phyloP scores from a whole-genome alignment of 2,329 filamentous ascomycete genomes.

The Penicillium oxalicum region DNA sequence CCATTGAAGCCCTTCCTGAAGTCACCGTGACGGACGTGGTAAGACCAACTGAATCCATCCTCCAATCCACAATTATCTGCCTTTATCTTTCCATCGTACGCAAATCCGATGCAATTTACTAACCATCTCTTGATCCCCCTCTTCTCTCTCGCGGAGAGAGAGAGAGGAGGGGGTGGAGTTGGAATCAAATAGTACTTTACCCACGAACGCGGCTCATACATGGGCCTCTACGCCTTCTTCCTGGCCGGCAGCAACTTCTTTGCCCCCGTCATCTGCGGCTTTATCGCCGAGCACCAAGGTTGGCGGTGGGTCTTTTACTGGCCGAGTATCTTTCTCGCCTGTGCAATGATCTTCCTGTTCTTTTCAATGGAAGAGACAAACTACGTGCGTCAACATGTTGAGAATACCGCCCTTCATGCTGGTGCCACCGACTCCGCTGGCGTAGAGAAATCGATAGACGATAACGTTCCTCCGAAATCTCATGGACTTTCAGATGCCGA shows the following conservation, averaged over 20 bases:
- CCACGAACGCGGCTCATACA: constrained; percentile 38
- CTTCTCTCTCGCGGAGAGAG: background rate
- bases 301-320: constrained; percentile 48
- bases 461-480: too few relatives aligned
- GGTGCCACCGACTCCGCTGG: too few relatives aligned
- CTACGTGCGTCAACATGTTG: constrained; percentile 32
- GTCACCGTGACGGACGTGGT: constrained; percentile 40
- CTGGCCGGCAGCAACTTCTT: constrained; percentile 40
- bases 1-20: constrained; percentile 39
- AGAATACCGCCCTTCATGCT: background rate
- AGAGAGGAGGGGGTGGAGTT: background rate
- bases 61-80: too few relatives aligned
- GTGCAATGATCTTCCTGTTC: constrained; percentile 45
- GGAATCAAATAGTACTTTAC: constrained; percentile 33
- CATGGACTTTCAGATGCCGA: constrained; percentile 10
- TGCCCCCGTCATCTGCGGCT: constrained; percentile 44
- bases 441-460: too few relatives aligned
- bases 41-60: constrained; percentile 8
- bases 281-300: constrained; percentile 42
- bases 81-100: too few relatives aligned
- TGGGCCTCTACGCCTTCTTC: constrained; percentile 37
- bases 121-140: too few relatives aligned
- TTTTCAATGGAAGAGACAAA: constrained; percentile 54
- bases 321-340: constrained; percentile 46
- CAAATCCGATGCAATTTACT: too few relatives aligned